Evolutionary conservation across 106 monocot genomes (phyloP).

Genomic region (Phalaenopsis equestris): DNA sequence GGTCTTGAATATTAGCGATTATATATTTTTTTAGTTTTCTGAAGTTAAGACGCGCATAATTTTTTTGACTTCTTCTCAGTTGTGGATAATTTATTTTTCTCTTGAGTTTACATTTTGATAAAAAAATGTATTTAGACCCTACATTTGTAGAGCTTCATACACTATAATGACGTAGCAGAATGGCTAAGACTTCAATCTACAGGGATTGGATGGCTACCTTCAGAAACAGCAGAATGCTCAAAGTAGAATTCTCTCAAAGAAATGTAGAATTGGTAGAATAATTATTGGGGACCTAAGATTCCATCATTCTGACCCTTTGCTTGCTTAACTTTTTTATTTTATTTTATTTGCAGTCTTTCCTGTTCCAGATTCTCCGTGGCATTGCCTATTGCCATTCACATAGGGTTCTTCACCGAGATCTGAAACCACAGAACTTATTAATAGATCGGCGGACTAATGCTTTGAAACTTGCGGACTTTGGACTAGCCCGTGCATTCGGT

Average conservation of each 20-base stretch:
- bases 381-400: slow-evolving; percentile 96
- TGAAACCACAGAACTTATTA: slow-evolving; percentile 93
- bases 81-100: background rate
- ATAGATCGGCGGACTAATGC: slow-evolving; percentile 84
- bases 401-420: slow-evolving; percentile 92
- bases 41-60: background rate
- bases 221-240: background rate
- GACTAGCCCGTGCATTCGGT: slow-evolving; percentile 90
- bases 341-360: slow-evolving; percentile 49
- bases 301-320: background rate
- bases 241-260: background rate
- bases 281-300: background rate
- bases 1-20: background rate
- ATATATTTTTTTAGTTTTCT: background rate
- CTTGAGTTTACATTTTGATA: background rate
- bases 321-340: background rate
- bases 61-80: background rate
- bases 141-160: background rate
- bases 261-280: background rate
- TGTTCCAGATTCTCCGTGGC: slow-evolving; percentile 87
- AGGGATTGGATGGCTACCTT: background rate
- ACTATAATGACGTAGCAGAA: background rate
- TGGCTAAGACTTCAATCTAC: background rate
- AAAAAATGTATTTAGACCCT: background rate
- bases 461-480: slow-evolving; percentile 98